Evolutionary conservation across 768 basidiomycete species (phyloP), one percentile per base, ranked within the genome.

Genomic region (Amanita fuliginea): DNA sequence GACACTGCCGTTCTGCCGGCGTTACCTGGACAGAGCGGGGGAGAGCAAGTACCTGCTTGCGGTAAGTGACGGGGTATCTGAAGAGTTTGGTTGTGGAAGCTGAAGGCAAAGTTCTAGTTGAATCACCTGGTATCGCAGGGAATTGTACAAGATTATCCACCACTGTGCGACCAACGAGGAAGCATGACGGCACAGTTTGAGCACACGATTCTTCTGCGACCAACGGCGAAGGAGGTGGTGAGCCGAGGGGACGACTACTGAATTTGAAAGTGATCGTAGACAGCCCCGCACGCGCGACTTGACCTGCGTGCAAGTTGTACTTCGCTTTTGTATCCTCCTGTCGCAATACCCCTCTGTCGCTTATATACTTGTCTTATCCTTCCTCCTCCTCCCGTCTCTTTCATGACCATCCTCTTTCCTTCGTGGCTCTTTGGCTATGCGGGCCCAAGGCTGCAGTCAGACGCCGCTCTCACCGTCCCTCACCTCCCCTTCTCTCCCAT

Each of bases 171-270:
- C 63, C 77, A 80, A 47, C 71, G 68, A 45, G 93, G 82, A 35
- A 78, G 83, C 1, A 96, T 94, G 90, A 96, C 94, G 0, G 95
- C 95, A 8, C 95, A 97, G 71, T 87, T 86, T 63, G 88, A 92
- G 58, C 88, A 91, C 63, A 91, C 88, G 33, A 87, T 92, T 47
- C 60, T 92, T 24, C 68, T 91, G 45, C 83, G 89, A 46, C 88
- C 88, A 41, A 91, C 89, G 14, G 78, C 78, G 51, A 90, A 90
- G 58, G 87, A 91, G 62, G 77, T 90, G 2, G 83, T 91, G 36
- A 88, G 83, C 65, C 76, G 88, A 55, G 88, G 88, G 21, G 81
- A 86, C 52, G 88, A 91, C 64, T 91, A 87, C 64, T 89, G 43
- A 45, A n/a, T 24, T 45, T 13, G 19, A 45, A 28, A 19, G 24